phyloP scores from a whole-genome alignment of 352 stramenopile genomes.

The Aphanomyces euteiches region DNA sequence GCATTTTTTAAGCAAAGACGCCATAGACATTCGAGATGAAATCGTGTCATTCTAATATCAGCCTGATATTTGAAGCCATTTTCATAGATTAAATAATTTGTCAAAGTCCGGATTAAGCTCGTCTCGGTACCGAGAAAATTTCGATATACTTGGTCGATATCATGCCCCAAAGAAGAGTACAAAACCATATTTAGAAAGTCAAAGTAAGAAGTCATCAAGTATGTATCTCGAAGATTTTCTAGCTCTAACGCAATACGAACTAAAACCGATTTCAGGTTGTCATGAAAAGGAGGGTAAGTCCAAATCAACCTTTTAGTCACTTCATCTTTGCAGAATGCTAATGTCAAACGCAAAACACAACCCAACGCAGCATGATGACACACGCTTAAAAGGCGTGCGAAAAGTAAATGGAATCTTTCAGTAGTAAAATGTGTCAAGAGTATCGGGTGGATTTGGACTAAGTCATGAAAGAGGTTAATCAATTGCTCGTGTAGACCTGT shows the following conservation, averaged over 20 bases:
- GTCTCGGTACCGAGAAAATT: constrained; percentile 4
- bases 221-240: neutral
- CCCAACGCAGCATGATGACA: neutral
- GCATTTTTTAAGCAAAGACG: constrained; percentile 19
- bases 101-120: neutral
- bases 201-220: neutral
- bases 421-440: neutral
- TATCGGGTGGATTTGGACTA: neutral
- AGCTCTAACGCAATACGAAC: neutral
- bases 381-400: neutral
- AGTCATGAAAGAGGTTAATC: neutral
- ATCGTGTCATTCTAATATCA: neutral
- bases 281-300: neutral
- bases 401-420: constrained; percentile 14
- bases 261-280: neutral
- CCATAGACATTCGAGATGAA: constrained; percentile 21
- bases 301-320: constrained; percentile 1
- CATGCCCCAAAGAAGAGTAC: neutral
- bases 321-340: constrained; percentile 16
- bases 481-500: neutral
- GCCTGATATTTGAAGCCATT: neutral
- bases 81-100: neutral
- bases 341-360: constrained; percentile 15
- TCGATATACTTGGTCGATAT: neutral
- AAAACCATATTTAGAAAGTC: constrained; percentile 28